These are phyloP conservation scores for Penicillium sp. DNA, from an alignment of 2,329 filamentous ascomycete genomes.

Conservation along the genomic window DNA sequence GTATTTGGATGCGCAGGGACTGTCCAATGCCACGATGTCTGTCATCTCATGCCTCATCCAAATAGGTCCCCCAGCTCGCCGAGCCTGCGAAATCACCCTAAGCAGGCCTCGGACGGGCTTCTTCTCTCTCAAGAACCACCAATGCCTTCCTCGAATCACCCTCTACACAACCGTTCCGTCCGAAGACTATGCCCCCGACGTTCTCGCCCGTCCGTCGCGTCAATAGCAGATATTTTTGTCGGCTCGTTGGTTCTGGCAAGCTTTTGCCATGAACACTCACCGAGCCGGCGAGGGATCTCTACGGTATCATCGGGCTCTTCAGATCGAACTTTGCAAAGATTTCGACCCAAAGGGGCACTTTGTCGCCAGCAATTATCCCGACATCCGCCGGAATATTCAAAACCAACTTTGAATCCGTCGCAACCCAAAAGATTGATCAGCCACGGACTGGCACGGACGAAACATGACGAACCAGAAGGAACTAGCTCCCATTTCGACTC, in stretches of 20 bases:
- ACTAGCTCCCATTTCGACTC: constrained; percentile 3
- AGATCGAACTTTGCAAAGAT: constrained; percentile 20
- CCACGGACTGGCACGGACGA: constrained; percentile 26
- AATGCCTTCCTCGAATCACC: constrained; percentile 32
- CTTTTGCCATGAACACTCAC: constrained; percentile 53
- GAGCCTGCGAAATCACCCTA: constrained; percentile 51
- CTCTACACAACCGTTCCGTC: constrained; percentile 27
- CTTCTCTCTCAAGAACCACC: constrained; percentile 21
- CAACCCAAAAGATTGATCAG: constrained; percentile 31
- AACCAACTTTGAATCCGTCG: constrained; percentile 21
- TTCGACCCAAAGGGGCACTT: constrained; percentile 18
- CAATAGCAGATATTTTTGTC: constrained; percentile 57
- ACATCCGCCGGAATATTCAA: constrained; percentile 21
- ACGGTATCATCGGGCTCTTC: constrained; percentile 23
- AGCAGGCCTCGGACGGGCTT: constrained; percentile 41
- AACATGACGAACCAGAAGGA: constrained; percentile 21
- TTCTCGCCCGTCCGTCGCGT: constrained; percentile 33
- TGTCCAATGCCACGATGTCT: constrained; percentile 58
- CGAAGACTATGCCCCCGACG: constrained; percentile 33
- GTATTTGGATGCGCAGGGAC: constrained; percentile 36
- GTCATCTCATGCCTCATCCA: constrained; percentile 65
- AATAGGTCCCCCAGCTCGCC: constrained; percentile 56
- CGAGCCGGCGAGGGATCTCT: constrained; percentile 32
- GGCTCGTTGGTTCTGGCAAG: constrained; percentile 55
- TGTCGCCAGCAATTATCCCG: constrained; percentile 17